These are phyloP conservation scores for Daldinia childiae DNA, from an alignment of 495 filamentous ascomycete genomes.

Conservation along the genomic window DNA sequence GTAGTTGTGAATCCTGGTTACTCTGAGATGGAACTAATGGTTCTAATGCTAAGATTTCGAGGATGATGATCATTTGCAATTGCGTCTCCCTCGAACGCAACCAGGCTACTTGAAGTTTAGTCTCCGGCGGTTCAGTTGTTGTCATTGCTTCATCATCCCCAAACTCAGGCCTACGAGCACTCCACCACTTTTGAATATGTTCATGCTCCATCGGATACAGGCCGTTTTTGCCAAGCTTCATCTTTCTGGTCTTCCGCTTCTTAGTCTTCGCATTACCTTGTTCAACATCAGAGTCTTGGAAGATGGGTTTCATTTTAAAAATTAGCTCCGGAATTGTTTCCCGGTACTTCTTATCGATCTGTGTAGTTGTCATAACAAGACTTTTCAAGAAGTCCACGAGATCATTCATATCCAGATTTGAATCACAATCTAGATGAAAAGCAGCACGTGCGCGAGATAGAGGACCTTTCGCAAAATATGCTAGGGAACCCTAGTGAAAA, in stretches of 20 bases:
- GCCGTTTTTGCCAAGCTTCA: conserved; percentile 78
- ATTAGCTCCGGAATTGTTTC: conserved; percentile 76
- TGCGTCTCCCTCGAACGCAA: conserved; percentile 82
- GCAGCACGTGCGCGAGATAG: conserved; percentile 84
- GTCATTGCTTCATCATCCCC: conserved; percentile 49
- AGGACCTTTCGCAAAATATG: conserved; percentile 97
- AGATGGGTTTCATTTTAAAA: conserved; percentile 66
- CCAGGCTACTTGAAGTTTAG: conserved; percentile 67
- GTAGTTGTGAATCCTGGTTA: conserved; percentile 52
- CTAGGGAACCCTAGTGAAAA: conserved; percentile 76
- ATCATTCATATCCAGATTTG: conserved; percentile 63
- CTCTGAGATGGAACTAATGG: conserved; percentile 53
- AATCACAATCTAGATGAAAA: conserved; percentile 69
- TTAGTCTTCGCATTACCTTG: conserved; percentile 59
- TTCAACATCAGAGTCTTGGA: conserved; percentile 64
- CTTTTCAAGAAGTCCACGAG: conserved; percentile 74
- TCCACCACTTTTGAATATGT: conserved; percentile 86
- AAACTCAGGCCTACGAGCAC: conserved; percentile 53
- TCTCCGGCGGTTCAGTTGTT: conserved; percentile 56
- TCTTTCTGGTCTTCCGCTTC: conserved; percentile 71
- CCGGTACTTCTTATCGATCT: conserved; percentile 89
- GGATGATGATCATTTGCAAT: conserved; percentile 86
- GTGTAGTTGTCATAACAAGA: conserved; percentile 73
- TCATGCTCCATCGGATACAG: conserved; percentile 78
- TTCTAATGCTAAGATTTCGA: conserved; percentile 86